phyloP scores from a whole-genome alignment of 164 flowering plant genomes.

The Annona squamosa region DNA sequence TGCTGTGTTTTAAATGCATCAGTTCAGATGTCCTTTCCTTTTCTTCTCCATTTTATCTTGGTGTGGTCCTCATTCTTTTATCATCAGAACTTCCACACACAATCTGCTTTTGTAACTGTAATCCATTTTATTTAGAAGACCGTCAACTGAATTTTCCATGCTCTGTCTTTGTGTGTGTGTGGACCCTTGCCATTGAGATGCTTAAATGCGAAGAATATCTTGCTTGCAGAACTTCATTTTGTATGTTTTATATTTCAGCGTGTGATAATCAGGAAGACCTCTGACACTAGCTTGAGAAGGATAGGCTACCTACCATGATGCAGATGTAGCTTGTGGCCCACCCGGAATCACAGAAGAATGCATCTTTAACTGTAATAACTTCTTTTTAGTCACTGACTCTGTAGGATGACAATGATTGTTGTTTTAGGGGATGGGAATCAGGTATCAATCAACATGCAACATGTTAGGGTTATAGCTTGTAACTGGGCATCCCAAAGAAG shows the following conservation, averaged over 20 bases:
- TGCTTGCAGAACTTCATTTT: background rate
- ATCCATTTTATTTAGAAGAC: slow-evolving; percentile 1
- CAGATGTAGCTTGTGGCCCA: background rate
- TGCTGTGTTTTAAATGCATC: background rate
- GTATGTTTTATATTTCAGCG: slow-evolving; percentile 9
- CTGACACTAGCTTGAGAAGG: slow-evolving; percentile 1
- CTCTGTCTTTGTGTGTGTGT: background rate
- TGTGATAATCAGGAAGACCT: slow-evolving; percentile 12
- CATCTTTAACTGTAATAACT: background rate
- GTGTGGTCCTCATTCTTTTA: background rate
- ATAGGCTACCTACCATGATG: background rate
- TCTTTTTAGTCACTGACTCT: background rate
- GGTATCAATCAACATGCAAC: too few species aligned
- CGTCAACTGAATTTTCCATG: background rate
- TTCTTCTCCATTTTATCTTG: background rate
- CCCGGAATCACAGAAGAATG: background rate
- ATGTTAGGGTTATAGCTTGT: too few species aligned
- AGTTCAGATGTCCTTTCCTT: background rate
- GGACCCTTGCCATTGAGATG: background rate
- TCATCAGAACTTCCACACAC: background rate
- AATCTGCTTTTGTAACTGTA: background rate
- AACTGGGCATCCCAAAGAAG: too few species aligned
- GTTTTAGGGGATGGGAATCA: background rate
- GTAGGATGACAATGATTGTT: background rate
- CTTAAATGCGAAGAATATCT: background rate